These are phyloP conservation scores for Debaryomyces maramus DNA, from an alignment of 805 yeast species.

Conservation along the genomic window DNA sequence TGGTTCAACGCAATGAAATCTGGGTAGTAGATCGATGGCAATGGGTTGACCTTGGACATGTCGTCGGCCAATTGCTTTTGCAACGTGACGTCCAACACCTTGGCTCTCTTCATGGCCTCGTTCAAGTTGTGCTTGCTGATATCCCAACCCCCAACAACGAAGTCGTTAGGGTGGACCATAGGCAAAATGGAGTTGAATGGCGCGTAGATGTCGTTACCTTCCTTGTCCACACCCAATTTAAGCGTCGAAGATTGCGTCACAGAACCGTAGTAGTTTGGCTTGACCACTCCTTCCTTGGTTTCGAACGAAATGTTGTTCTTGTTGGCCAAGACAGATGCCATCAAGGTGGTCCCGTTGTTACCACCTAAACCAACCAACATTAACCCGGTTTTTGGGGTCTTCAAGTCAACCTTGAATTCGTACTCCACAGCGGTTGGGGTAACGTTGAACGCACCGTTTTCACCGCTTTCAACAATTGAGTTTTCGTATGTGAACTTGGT, in stretches of 20 bases:
- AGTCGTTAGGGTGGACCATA: constrained; percentile 85
- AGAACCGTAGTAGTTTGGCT: constrained; percentile 87
- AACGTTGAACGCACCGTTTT: constrained; percentile 57
- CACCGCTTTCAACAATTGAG: constrained; percentile 61
- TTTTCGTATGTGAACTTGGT: constrained; percentile 73
- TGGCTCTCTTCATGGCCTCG: constrained; percentile 79
- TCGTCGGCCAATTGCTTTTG: constrained; percentile 71
- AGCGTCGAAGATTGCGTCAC: constrained; percentile 92
- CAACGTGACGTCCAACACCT: constrained; percentile 82
- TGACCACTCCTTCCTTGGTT: constrained; percentile 73
- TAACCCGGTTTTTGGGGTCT: constrained; percentile 82
- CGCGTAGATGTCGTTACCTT: constrained; percentile 84
- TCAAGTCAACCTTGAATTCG: constrained; percentile 81
- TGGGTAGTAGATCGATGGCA: constrained; percentile 89
- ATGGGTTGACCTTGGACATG: constrained; percentile 63
- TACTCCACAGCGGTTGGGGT: constrained; percentile 72
- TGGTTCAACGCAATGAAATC: constrained; percentile 96
- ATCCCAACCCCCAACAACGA: constrained; percentile 94
- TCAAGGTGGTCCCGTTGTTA: constrained; percentile 90
- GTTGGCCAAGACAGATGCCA: constrained; percentile 84
- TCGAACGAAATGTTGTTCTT: constrained; percentile 74
- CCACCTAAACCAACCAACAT: constrained; percentile 95
- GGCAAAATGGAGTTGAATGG: constrained; percentile 91
- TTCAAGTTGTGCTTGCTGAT: constrained; percentile 70
- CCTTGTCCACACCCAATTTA: constrained; percentile 79